A percentile compares a stretch with the other conserved stretches of the same genome.
These are phyloP conservation scores for Solanum pennellii DNA, from an alignment of 257 asterid species.

Conservation along the genomic window DNA sequence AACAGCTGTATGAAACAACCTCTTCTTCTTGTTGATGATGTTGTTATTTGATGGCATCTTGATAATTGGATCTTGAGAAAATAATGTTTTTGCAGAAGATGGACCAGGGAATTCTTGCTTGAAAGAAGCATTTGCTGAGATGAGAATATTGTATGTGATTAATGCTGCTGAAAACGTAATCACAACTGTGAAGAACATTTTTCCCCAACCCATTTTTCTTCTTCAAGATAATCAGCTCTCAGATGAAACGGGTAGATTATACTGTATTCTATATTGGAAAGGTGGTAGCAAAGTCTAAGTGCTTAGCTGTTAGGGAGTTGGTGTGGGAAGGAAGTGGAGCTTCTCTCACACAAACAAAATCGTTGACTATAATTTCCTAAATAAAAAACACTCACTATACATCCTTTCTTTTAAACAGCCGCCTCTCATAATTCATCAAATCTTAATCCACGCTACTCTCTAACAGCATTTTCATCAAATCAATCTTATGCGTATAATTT, in stretches of 20 bases:
- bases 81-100: neutral
- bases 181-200: conserved; percentile 59
- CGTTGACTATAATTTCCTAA: neutral
- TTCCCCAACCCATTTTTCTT: conserved; percentile 57
- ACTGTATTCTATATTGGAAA: neutral
- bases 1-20: conserved; percentile 89
- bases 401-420: neutral
- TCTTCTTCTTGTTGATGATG: conserved; percentile 12
- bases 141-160: conserved; percentile 80
- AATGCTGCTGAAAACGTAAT: conserved; percentile 65
- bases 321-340: neutral
- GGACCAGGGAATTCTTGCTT: conserved; percentile 69
- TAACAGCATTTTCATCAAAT: neutral
- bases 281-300: neutral
- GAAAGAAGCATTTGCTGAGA: conserved; percentile 83
- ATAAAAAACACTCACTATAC: no score
- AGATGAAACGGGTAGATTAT: neutral
- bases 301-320: neutral
- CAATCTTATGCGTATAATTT: neutral
- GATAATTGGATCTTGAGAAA: conserved; percentile 53
- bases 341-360: neutral
- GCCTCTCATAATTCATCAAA: neutral
- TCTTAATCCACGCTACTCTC: no score
- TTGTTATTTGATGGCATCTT: conserved; percentile 43
- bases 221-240: neutral